phyloP scores from a whole-genome alignment of 257 asterid genomes.

The Coffea eugenioides region DNA sequence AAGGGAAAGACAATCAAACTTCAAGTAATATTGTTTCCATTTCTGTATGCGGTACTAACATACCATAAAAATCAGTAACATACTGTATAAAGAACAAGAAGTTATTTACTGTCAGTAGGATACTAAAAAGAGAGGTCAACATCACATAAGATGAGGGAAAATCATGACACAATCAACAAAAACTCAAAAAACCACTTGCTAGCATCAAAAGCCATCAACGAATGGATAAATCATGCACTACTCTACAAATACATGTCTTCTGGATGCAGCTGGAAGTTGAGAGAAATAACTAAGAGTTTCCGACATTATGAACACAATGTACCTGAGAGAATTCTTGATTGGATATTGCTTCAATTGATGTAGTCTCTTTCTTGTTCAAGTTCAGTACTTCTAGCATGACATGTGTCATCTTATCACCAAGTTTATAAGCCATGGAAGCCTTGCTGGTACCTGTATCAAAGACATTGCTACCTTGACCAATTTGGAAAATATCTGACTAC shows the following conservation, averaged over 20 bases:
- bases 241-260: background rate
- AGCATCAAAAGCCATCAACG: background rate
- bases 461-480: slow-evolving; percentile 6
- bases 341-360: slow-evolving; percentile 72
- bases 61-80: background rate
- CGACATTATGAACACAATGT: slow-evolving; percentile 12
- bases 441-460: slow-evolving; percentile 59
- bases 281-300: background rate
- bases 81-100: background rate
- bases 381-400: slow-evolving; percentile 81
- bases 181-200: background rate
- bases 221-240: background rate
- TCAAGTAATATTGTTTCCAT: background rate
- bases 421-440: slow-evolving; percentile 65
- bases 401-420: slow-evolving; percentile 72
- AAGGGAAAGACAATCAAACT: background rate
- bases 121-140: background rate
- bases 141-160: background rate
- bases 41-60: background rate
- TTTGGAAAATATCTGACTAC: slow-evolving; percentile 2
- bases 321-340: slow-evolving; percentile 88
- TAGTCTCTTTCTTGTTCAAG: slow-evolving; percentile 70
- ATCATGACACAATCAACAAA: background rate
- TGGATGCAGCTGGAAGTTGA: background rate
- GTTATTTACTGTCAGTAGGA: background rate